Evolutionary conservation across 176 grass and related monocot genomes (phyloP).

Genomic region (Zizania latifolia): DNA sequence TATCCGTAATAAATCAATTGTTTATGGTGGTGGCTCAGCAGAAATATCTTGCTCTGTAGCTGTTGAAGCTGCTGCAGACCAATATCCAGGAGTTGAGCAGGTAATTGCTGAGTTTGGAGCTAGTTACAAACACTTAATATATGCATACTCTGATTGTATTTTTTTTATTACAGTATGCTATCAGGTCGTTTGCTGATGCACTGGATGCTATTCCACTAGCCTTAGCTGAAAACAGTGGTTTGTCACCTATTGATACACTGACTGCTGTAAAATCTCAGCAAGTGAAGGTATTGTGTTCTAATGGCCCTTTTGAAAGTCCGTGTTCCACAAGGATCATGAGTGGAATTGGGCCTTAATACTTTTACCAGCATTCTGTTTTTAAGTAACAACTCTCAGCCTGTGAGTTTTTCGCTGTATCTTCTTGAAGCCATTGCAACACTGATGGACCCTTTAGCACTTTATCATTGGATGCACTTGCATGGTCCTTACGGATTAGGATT

Average conservation of each 20-base stretch:
- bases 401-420: neutral
- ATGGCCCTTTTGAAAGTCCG: too few relatives aligned
- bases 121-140: neutral
- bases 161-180: constrained; percentile 65
- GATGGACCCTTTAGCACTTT: neutral
- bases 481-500: neutral
- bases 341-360: too few relatives aligned
- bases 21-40: constrained; percentile 81
- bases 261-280: constrained; percentile 83
- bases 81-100: constrained; percentile 76
- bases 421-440: neutral
- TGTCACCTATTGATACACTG: constrained; percentile 71
- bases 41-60: constrained; percentile 87
- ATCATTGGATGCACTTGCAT: neutral
- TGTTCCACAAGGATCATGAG: too few relatives aligned
- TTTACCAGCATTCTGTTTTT: neutral
- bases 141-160: constrained; percentile 4
- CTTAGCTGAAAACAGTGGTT: constrained; percentile 82
- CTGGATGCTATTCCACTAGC: constrained; percentile 77
- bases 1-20: constrained; percentile 69
- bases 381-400: too few relatives aligned
- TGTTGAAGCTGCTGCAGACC: constrained; percentile 69
- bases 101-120: constrained; percentile 25
- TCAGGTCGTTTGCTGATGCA: constrained; percentile 90
- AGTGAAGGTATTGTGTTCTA: constrained; percentile 53